These are phyloP conservation scores for Simmondsia chinensis DNA, from an alignment of 148 eudicot species.

Conservation along the genomic window DNA sequence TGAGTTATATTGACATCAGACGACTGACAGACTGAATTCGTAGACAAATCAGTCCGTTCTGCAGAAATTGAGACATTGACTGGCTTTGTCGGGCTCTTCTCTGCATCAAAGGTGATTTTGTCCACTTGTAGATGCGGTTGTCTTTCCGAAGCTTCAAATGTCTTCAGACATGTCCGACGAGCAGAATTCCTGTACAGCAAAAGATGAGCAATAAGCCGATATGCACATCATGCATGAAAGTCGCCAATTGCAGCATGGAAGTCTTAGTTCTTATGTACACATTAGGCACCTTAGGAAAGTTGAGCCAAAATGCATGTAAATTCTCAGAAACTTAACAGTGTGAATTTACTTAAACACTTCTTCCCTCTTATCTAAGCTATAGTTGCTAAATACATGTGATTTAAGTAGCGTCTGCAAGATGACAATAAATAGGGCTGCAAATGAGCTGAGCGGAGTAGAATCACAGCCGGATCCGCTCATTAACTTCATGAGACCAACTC, in stretches of 20 bases:
- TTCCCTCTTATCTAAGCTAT: too few relatives aligned
- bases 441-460: too few relatives aligned
- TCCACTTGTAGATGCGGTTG: slow-evolving; percentile 8
- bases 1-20: background rate
- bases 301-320: too few relatives aligned
- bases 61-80: slow-evolving; percentile 7
- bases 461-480: too few relatives aligned
- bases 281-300: background rate
- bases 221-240: background rate
- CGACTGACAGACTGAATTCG: background rate
- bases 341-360: too few relatives aligned
- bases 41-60: slow-evolving; percentile 1
- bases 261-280: background rate
- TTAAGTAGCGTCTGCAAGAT: too few relatives aligned
- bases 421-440: too few relatives aligned
- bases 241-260: background rate
- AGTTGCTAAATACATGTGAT: too few relatives aligned
- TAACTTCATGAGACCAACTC: too few relatives aligned
- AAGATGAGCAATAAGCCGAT: background rate
- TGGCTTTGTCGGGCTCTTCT: background rate
- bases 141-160: slow-evolving; percentile 7
- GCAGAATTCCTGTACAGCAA: slow-evolving; percentile 19
- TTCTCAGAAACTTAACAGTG: too few relatives aligned
- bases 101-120: slow-evolving; percentile 1
- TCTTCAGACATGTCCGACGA: slow-evolving; percentile 17